Evolutionary conservation across 441 rosid species (phyloP), one percentile per base, ranked within the genome.

Genomic region (Erodium texanum): DNA sequence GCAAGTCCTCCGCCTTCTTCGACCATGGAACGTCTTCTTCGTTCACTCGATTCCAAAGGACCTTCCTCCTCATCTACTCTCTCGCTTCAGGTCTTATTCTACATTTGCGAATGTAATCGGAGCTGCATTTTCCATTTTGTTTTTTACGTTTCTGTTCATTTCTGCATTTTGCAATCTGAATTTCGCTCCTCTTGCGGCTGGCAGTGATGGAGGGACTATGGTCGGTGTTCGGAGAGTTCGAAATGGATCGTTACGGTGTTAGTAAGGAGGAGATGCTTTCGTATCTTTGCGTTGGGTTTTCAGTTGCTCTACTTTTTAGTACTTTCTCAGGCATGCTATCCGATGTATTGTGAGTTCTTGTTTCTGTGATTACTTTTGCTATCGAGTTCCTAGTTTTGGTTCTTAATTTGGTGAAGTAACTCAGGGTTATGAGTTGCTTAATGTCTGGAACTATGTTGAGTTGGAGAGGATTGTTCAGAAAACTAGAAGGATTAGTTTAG

Each of bases 221-320:
- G 88, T 80, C 82, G 9, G 98, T 86, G 77, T 86, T 79, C 70
- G 98, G 97, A 75, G 98, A 94, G 76, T 83, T 74, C 15, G 98
- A 88, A 75, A 70, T 88, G 62, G 71, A 73, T 68, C 69, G 69
- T 36, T 76, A 76, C 70, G 92, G 85, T 0, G 18, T 75, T 27
- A 84, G 77, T 68, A 86, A 79, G 67, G 91, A 86, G 66, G 83
- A 81, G 56, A 88, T 79, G 68, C 77, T 86, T 74, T 72, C 72
- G 67, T 79, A 69, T 73, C 78, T 91, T 36, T 80, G 74, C 71
- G 77, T 83, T 67, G 93, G 96, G 36, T 86, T 75, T 66, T 87
- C 83, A 4, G 83, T 87, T 23, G 54, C 87, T 77, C 82, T 88
- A 67, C 50, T 89, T 58, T 52, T 85, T 7, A 95, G 93, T 45